Conservation (phyloP, 1,139 yeast species). For the Blastobotrys persicus region DNA sequence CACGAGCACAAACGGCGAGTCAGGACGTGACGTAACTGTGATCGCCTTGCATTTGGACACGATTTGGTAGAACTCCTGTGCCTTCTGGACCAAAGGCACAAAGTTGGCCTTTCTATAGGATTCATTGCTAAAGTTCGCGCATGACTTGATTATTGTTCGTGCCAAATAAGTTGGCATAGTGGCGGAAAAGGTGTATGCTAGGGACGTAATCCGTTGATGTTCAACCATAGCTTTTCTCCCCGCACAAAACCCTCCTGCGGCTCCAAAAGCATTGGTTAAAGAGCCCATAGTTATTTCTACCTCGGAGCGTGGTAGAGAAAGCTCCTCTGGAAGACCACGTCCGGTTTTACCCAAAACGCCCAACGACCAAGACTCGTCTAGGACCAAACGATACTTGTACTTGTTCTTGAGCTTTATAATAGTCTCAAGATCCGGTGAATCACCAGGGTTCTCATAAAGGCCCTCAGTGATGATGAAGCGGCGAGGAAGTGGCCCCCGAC, state of each 20-base stretch:
- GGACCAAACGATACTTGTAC: conserved; percentile 78
- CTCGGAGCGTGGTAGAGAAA: conserved; percentile 55
- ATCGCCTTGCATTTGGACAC: conserved; percentile 39
- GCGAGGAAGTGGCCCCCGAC: conserved; percentile 70
- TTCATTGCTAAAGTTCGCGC: conserved; percentile 37
- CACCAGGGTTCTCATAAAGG: conserved; percentile 77
- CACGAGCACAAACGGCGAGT: conserved; percentile 57
- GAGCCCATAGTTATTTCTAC: conserved; percentile 87
- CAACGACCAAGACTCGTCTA: conserved; percentile 84
- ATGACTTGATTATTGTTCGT: conserved; percentile 61
- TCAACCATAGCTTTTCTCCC: conserved; percentile 82
- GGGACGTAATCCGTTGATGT: conserved; percentile 87
- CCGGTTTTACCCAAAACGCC: conserved; percentile 87
- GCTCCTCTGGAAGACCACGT: conserved; percentile 77
- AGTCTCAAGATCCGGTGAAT: conserved; percentile 67
- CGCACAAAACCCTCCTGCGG: conserved; percentile 93
- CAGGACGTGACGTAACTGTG: conserved; percentile 52
- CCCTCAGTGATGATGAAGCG: conserved; percentile 92
- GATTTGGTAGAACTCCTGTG: conserved; percentile 39
- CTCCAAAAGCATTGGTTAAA: conserved; percentile 76
- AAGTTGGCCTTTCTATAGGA: conserved; percentile 36
- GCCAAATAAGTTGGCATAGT: conserved; percentile 93
- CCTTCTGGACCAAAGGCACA: conserved; percentile 39
- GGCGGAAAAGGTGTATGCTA: conserved; percentile 92
- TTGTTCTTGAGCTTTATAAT: conserved; percentile 73